Percentiles rank a stretch among this genome's conserved stretches.
Conservation (phyloP, 2,329 filamentous ascomycete genomes). For the Thelonectria olida region DNA sequence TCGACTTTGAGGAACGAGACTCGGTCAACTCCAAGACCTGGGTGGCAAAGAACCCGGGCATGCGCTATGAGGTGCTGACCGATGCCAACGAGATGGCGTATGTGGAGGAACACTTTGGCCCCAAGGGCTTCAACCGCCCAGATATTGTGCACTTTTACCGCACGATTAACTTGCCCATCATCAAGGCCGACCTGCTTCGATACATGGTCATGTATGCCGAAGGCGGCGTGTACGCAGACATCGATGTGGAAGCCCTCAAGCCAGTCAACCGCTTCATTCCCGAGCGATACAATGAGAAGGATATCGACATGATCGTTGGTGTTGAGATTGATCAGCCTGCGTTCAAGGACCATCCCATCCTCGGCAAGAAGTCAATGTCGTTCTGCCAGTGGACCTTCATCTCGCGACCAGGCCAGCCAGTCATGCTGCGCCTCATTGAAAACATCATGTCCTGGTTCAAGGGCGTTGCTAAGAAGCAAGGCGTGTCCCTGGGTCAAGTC, state of each 20-base stretch:
- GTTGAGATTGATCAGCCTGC: slow-evolving; percentile 77
- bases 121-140: slow-evolving; percentile 69
- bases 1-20: slow-evolving; percentile 73
- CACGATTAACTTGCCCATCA: slow-evolving; percentile 68
- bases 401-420: slow-evolving; percentile 71
- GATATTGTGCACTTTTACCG: slow-evolving; percentile 72
- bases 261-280: slow-evolving; percentile 49
- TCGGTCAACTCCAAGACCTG: slow-evolving; percentile 69
- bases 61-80: slow-evolving; percentile 75
- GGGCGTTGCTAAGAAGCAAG: slow-evolving; percentile 66
- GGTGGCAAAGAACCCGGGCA: slow-evolving; percentile 71
- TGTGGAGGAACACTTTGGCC: slow-evolving; percentile 74
- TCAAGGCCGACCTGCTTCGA: slow-evolving; percentile 73
- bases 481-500: slow-evolving; percentile 67
- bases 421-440: slow-evolving; percentile 75
- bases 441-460: slow-evolving; percentile 74
- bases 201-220: slow-evolving; percentile 78
- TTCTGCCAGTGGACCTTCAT: slow-evolving; percentile 83
- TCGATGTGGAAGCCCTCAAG: slow-evolving; percentile 48
- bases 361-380: slow-evolving; percentile 73
- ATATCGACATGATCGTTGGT: slow-evolving; percentile 76
- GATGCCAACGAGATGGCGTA: slow-evolving; percentile 74
- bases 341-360: slow-evolving; percentile 69
- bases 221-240: slow-evolving; percentile 76
- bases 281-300: slow-evolving; percentile 67